Evolutionary conservation across 306 rosid genomes (phyloP).

Genomic region (Vigna hirtella): DNA sequence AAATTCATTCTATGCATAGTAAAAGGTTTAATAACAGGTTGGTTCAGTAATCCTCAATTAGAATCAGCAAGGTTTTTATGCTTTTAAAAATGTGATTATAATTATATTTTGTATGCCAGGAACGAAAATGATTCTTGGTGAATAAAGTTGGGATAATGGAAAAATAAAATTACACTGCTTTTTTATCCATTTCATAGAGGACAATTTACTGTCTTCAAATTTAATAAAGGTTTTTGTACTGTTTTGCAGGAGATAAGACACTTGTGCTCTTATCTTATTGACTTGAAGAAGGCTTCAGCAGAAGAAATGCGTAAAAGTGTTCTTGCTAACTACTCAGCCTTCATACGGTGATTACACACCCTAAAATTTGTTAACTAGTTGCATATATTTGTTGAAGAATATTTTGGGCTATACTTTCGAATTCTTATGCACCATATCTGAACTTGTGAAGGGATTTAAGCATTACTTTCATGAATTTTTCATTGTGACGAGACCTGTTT

Average conservation of each 20-base stretch:
- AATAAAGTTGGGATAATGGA: neutral
- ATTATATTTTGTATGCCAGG: conserved; percentile 5
- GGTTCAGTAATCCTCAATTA: neutral
- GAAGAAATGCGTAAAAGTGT: conserved; percentile 98
- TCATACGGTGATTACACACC: conserved; percentile 71
- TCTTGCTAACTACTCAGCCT: conserved; percentile 86
- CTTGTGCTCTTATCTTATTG: conserved; percentile 67
- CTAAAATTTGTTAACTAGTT: neutral
- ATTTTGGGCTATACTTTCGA: neutral
- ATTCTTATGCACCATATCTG: conserved; percentile 10
- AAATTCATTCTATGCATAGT: neutral
- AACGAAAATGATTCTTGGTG: conserved; percentile 1
- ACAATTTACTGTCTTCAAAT: neutral
- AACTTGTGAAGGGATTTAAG: conserved; percentile 3
- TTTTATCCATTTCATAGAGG: conserved; percentile 1
- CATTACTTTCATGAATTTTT: neutral
- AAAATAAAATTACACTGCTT: neutral
- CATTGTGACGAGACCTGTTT: neutral
- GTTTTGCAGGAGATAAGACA: conserved; percentile 74
- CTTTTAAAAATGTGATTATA: neutral
- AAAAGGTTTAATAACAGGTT: neutral
- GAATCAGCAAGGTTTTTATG: conserved; percentile 7
- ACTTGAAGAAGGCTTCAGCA: conserved; percentile 92
- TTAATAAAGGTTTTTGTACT: conserved; percentile 19
- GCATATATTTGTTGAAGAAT: neutral